Conservation (phyloP, 345 rosid species). For the Citrus sp. region DNA sequence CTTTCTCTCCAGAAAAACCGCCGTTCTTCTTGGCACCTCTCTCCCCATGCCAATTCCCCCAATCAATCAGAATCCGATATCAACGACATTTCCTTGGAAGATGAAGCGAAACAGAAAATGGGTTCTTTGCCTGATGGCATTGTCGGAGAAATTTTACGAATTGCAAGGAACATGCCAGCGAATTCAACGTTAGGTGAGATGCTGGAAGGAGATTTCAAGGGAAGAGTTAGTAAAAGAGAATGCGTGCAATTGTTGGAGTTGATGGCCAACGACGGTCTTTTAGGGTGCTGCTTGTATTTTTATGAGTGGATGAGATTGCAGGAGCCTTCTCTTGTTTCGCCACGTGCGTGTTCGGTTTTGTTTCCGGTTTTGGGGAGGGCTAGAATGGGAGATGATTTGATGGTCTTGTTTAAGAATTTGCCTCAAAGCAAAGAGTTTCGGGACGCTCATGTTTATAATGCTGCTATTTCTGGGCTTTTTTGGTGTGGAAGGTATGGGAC, state of each 20-base stretch:
- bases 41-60: conserved; percentile 21
- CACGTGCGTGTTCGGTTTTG: conserved; percentile 65
- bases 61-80: conserved; percentile 17
- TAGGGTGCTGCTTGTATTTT: conserved; percentile 55
- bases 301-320: conserved; percentile 87
- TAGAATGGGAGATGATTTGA: conserved; percentile 51
- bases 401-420: conserved; percentile 57
- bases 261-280: conserved; percentile 56
- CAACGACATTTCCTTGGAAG: not conserved
- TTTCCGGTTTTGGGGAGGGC: conserved; percentile 66
- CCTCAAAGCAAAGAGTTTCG: conserved; percentile 51
- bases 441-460: conserved; percentile 71
- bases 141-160: conserved; percentile 46
- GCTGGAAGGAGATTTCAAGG: conserved; percentile 36
- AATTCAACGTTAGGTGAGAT: conserved; percentile 71
- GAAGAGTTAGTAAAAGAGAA: conserved; percentile 37
- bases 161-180: conserved; percentile 46
- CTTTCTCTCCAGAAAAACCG: conserved; percentile 61
- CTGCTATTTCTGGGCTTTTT: conserved; percentile 72
- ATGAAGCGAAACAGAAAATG: conserved; percentile 15
- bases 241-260: conserved; percentile 55
- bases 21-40: conserved; percentile 68
- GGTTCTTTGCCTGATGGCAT: conserved; percentile 21
- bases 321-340: conserved; percentile 58
- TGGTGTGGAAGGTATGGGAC: conserved; percentile 50